A percentile compares a stretch with the other conserved stretches of the same genome.
phyloP scores from a whole-genome alignment of 2,329 filamentous ascomycete species.

The Xylaria multiplex region DNA sequence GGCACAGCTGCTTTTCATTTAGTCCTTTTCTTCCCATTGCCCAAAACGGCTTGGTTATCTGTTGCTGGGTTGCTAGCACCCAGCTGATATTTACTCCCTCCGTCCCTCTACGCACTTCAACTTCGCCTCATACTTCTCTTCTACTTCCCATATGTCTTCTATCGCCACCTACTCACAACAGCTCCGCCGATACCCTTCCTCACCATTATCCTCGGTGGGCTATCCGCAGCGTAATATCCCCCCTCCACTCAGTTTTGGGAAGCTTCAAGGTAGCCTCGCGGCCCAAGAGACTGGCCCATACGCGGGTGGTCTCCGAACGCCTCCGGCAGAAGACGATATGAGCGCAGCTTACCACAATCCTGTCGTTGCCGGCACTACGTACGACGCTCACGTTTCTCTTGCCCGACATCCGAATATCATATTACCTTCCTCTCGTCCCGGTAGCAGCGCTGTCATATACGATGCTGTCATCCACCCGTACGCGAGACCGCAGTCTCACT shows the following conservation, averaged over 20 bases:
- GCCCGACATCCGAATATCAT: slow-evolving; percentile 53
- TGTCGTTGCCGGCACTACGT: slow-evolving; percentile 55
- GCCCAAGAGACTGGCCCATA: slow-evolving; percentile 44
- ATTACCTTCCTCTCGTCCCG: slow-evolving; percentile 50
- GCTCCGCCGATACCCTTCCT: slow-evolving; percentile 44
- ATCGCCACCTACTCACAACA: slow-evolving; percentile 39
- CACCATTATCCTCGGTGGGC: slow-evolving; percentile 39
- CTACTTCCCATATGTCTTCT: slow-evolving; percentile 50
- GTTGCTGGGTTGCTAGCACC: slow-evolving; percentile 15
- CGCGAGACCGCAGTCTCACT: slow-evolving; percentile 48
- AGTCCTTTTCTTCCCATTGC: slow-evolving; percentile 30
- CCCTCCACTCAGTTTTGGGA: slow-evolving; percentile 36
- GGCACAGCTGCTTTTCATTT: slow-evolving; percentile 15
- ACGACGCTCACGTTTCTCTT: slow-evolving; percentile 57
- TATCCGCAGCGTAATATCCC: slow-evolving; percentile 38
- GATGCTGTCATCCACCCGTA: slow-evolving; percentile 48
- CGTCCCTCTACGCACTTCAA: slow-evolving; percentile 19
- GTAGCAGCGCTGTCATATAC: slow-evolving; percentile 46
- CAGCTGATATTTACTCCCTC: slow-evolving; percentile 17
- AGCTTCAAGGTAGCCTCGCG: slow-evolving; percentile 39
- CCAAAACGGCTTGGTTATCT: slow-evolving; percentile 11
- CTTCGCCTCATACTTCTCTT: slow-evolving; percentile 27
- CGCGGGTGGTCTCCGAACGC: slow-evolving; percentile 59
- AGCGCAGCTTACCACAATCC: slow-evolving; percentile 61
- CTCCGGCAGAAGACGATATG: slow-evolving; percentile 63